Evolutionary conservation across 768 basidiomycete genomes (phyloP), one percentile per base, ranked within the genome.

Genomic region (Lactarius sp.): DNA sequence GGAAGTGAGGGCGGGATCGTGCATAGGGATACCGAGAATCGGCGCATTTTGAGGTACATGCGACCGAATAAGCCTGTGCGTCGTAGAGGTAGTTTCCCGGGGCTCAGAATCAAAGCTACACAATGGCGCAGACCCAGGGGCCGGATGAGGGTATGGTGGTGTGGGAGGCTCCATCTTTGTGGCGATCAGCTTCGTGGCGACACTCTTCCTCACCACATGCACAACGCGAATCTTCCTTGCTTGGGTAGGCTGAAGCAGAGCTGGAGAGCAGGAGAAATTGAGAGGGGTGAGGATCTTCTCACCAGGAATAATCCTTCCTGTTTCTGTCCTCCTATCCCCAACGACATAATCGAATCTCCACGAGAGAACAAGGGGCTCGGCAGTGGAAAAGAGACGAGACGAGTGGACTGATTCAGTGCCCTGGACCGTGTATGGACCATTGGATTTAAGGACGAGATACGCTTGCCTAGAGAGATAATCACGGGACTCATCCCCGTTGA

Each of bases 261-360:
- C 77, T 0, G 90, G 89, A 3, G 88, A 85, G 70, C 91, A 93
- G 18, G 84, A 81, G 72, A 92, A 92, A 18, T 82, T 82, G 27
- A 92, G 73, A 3, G 91, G 91, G 1, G 84, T 88, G 60, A 92
- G 70, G 2, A 77, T 78, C 75, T 87, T 90, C 74, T 93, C 92
- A 16, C 87, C 88, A 6, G 80, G 76, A 12, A 74, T 70, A 18
- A 76, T 69, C 62, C 77, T 79, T 27, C 82, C 81, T 4, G 78
- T 71, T 27, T 82, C 78, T 27, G 75, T 74, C 58, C 77, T 73
- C 37, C 83, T 78, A 66, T 90, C 85, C 46, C 83, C 81, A 10
- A 94, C 87, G 37, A 85, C 70, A 71, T 94, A 94, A 60, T 90
- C 87, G 66, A 94, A 87, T 60, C 83, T 83, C 93, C 92, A 94